These are phyloP conservation scores for Rhododendron simsii DNA, from an alignment of 148 eudicot species.

Conservation along the genomic window DNA sequence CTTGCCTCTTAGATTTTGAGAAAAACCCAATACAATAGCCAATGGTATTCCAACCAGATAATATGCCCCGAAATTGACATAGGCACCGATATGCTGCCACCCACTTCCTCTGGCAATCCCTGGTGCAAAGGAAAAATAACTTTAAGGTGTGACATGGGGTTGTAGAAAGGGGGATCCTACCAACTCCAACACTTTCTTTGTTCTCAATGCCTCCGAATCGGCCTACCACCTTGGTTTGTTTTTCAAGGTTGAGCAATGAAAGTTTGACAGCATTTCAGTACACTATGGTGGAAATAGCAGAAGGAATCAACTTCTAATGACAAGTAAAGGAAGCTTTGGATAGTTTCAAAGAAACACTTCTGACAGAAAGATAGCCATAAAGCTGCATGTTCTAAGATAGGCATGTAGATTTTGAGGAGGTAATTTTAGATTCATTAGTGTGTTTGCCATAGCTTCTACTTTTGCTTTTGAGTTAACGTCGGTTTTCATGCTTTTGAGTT, in stretches of 20 bases:
- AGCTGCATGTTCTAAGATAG: too few species aligned
- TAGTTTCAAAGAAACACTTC: background rate
- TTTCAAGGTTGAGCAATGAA: too few species aligned
- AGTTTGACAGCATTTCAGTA: too few species aligned
- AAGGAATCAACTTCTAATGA: background rate
- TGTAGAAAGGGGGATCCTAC: too few species aligned
- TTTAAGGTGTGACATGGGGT: background rate
- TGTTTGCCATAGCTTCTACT: conserved; percentile 16
- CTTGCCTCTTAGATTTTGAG: conserved; percentile 22
- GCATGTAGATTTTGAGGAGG: conserved; percentile 18
- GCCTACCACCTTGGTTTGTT: too few species aligned
- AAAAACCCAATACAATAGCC: conserved; percentile 25
- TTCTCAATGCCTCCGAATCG: too few species aligned
- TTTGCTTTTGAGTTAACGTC: too few species aligned
- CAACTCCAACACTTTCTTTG: too few species aligned
- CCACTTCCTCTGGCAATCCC: conserved; percentile 47
- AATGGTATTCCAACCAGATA: conserved; percentile 36
- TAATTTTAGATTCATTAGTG: too few species aligned
- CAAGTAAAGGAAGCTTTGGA: background rate
- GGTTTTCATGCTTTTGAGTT: background rate
- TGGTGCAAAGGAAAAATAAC: background rate
- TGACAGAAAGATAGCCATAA: background rate
- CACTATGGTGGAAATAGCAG: background rate
- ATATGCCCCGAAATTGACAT: conserved; percentile 38
- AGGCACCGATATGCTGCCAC: conserved; percentile 37